Conservation (phyloP, 805 yeast species). For the Deakozyma indianensis region DNA sequence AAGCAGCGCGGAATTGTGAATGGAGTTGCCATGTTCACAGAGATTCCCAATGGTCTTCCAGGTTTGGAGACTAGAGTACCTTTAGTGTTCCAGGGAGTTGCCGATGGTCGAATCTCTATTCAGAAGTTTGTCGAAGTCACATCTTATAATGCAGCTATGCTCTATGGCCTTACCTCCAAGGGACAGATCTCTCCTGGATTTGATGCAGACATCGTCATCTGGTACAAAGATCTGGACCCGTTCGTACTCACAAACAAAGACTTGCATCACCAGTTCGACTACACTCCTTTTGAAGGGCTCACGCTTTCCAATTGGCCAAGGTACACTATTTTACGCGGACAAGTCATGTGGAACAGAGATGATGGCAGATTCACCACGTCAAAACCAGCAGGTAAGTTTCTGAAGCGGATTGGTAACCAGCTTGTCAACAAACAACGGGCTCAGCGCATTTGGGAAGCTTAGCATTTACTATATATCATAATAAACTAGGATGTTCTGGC, state of each 20-base stretch:
- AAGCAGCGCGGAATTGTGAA: conserved; percentile 21
- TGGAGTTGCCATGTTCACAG: conserved; percentile 24
- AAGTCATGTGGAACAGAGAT: conserved; percentile 1
- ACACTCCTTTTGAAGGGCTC: conserved; percentile 23
- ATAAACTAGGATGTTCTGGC: neutral
- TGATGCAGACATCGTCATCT: conserved; percentile 30
- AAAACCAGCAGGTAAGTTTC: neutral
- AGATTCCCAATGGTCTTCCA: conserved; percentile 30
- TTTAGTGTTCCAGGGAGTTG: conserved; percentile 25
- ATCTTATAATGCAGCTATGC: conserved; percentile 29
- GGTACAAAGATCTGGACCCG: conserved; percentile 18
- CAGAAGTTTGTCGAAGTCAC: conserved; percentile 28
- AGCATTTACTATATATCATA: too few relatives aligned
- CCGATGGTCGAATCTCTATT: conserved; percentile 23
- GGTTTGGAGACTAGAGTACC: conserved; percentile 31
- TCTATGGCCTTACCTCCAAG: conserved; percentile 26
- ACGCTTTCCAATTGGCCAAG: conserved; percentile 33
- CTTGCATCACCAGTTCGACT: conserved; percentile 14
- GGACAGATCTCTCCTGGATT: conserved; percentile 19
- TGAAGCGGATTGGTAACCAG: neutral
- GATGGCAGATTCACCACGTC: neutral
- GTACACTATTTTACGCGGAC: conserved; percentile 21
- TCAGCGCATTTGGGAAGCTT: neutral
- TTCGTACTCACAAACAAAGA: conserved; percentile 5
- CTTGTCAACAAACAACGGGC: neutral